Evolutionary conservation across 306 rosid genomes (phyloP), one percentile per base, ranked within the genome.

Genomic region (Prinsepia uniflora): DNA sequence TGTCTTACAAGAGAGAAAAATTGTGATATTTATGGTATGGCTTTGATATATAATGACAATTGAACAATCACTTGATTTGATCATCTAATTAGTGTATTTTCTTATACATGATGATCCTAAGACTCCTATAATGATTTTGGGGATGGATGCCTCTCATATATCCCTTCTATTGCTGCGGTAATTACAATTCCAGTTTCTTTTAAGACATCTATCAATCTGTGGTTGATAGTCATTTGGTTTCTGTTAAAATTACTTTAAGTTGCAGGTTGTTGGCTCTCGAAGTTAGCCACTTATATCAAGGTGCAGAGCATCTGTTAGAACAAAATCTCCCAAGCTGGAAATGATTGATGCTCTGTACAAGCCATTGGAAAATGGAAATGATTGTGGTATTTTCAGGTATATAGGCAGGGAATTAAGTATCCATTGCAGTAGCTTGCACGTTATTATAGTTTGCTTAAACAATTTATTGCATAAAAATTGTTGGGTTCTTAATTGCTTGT

Each of bases 141-240:
- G 98, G 49, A 88, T 93, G 91, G 98, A 93, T 76, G 97, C 89
- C 39, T 93, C 97, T 40, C 98, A 90, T 56, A 88, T 69, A 42
- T 74, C 68, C 97, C 98, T 76, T 93, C 97, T 19, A 71, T 93
- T 71, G 95, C 97, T 50, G 98, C 98, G 20, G 98, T 93, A 82
- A 71, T 72, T 72, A 72, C 63, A 63, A 34, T 53, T 67, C 39
- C 10, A 7, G 34, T 65, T 40, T 59, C 62, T 59, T 75, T 6
- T 8, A 10, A 11, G 18, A 17, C 70, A 62, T 75, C 63, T 64
- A 41, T 10, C 74, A 48, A 41, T 63, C 61, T 75, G 36, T 54
- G 22, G n/a, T 8, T 47, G 7, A 10, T 44, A 36, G 53, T 68
- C 57, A 34, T 79, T 41, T 73, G 78, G 81, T 65, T 80, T 73